These are phyloP conservation scores for Paecilomyces formosus DNA, from an alignment of 2,329 filamentous ascomycete species.

Conservation along the genomic window DNA sequence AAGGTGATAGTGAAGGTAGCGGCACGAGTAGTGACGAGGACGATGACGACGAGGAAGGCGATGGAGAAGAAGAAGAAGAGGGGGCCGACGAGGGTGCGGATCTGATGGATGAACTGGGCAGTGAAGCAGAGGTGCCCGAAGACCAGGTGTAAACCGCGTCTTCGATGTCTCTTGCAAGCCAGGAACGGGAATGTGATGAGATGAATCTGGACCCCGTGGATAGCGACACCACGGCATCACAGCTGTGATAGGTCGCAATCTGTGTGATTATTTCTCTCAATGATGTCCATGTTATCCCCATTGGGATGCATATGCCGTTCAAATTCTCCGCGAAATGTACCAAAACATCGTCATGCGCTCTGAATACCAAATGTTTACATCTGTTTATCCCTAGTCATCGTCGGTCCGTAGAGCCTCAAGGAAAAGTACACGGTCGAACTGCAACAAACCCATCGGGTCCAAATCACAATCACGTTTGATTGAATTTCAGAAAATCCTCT, in stretches of 20 bases:
- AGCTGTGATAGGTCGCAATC: neutral
- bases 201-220: no score
- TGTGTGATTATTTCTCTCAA: neutral
- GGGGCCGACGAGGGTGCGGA: slow-evolving; percentile 25
- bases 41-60: slow-evolving; percentile 19
- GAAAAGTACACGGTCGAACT: no score
- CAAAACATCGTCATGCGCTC: neutral
- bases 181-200: neutral
- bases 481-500: no score
- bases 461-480: no score
- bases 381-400: no score
- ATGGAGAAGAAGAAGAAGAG: slow-evolving; percentile 19
- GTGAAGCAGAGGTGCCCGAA: slow-evolving; percentile 34
- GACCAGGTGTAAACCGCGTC: slow-evolving; percentile 11
- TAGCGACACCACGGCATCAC: neutral
- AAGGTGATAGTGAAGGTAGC: slow-evolving; percentile 41
- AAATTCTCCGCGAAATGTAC: neutral
- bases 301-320: neutral
- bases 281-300: neutral
- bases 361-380: neutral
- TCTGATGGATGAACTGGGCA: slow-evolving; percentile 36
- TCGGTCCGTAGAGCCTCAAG: no score
- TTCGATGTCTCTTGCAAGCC: neutral
- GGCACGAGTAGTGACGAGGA: slow-evolving; percentile 38
- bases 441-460: no score